Evolutionary conservation across 805 yeast species (phyloP).

Genomic region (Metschnikowia hibisci): DNA sequence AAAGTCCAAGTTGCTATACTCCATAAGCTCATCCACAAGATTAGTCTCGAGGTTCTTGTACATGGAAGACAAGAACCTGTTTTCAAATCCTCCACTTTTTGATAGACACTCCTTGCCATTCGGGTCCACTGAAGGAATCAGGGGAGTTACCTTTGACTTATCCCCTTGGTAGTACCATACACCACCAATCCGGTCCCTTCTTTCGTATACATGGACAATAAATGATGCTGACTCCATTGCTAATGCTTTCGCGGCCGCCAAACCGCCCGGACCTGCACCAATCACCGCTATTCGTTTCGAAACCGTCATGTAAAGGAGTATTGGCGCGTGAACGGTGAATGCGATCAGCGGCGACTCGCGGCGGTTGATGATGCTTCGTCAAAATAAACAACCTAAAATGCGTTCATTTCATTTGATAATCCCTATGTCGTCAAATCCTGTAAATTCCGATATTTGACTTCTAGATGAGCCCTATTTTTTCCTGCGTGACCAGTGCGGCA

Average conservation of each 20-base stretch:
- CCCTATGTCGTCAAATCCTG: too few relatives aligned
- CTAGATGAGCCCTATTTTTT: too few relatives aligned
- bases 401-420: too few relatives aligned
- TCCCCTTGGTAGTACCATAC: slow-evolving; percentile 60
- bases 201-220: slow-evolving; percentile 56
- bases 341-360: too few relatives aligned
- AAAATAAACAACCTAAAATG: too few relatives aligned
- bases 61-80: slow-evolving; percentile 21
- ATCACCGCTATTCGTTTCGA: slow-evolving; percentile 50
- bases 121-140: slow-evolving; percentile 21
- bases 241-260: slow-evolving; percentile 62
- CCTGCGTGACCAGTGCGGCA: slow-evolving; percentile 1
- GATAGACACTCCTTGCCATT: slow-evolving; percentile 14
- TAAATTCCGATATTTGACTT: too few relatives aligned
- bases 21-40: slow-evolving; percentile 49
- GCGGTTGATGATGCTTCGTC: too few relatives aligned
- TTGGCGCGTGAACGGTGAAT: neutral
- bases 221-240: slow-evolving; percentile 46
- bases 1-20: slow-evolving; percentile 52
- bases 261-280: slow-evolving; percentile 78
- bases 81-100: slow-evolving; percentile 8
- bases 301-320: slow-evolving; percentile 1
- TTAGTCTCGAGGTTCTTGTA: slow-evolving; percentile 23
- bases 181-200: slow-evolving; percentile 64
- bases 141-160: slow-evolving; percentile 16